Evolutionary conservation across 176 grass and related monocot species (phyloP), one percentile per base, ranked within the genome.

Genomic region (Chloris gayana): DNA sequence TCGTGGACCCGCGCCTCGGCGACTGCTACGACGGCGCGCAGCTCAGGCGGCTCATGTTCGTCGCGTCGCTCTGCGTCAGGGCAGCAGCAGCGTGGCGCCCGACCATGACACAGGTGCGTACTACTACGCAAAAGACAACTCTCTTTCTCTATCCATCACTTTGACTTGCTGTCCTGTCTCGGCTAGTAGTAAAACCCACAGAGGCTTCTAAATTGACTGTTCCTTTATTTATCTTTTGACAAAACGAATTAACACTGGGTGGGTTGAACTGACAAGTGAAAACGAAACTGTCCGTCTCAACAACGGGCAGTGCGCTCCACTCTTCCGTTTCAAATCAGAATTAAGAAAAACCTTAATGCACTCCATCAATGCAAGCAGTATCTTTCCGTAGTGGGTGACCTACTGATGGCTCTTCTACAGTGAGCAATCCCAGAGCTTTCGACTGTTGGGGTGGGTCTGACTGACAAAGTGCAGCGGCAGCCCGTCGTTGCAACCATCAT

Each of bases 21-120:
- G 87, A 94, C 73, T 69, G 72, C 60, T 97, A 91, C 64, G 92
- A 97, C 88, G 72, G 53, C 71, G 87, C n/a, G 32, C 92, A 97
- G 82, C 87, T 97, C 1, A 88, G 74, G 80, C 88, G 90, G 82
- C 92, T 97, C 72, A 76, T 85, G 33, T 97, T 97, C 73, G 89
- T 90, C 69, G 91, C 95, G 26, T 94, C 95, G 56, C 83, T 97
- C 50, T 97, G 95, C 85, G 79, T 94, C 57, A 84, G 89, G 61
- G 42, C 95, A 31, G 81, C 85, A 1, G 85, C 95, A 2, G 84
- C 65, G 57, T 88, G 83, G 91, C 89, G 95, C 13, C 95, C 95
- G 62, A 90, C 95, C 70, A 97, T 97, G 95, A 94, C 87, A 21
- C 87, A 97, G 95, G 95, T 97, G 87, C 73, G 24, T 66, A n/a